phyloP scores from a whole-genome alignment of 257 asterid genomes.

The Scutellaria minor region DNA sequence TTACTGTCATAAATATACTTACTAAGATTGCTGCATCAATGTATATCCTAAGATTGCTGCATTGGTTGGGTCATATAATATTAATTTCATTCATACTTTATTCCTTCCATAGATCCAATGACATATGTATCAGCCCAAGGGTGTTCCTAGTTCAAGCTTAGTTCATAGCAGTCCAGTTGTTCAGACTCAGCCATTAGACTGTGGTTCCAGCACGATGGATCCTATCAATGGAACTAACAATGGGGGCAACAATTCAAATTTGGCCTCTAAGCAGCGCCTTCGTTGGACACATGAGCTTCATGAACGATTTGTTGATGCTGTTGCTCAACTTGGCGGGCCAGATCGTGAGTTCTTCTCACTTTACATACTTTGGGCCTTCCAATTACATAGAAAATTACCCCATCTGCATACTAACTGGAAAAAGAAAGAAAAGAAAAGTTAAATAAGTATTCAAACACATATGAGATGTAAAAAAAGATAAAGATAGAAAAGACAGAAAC shows the following conservation, averaged over 20 bases:
- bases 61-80: conserved; percentile 4
- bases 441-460: not conserved
- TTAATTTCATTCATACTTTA: conserved; percentile 7
- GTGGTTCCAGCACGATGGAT: conserved; percentile 59
- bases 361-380: conserved; percentile 12
- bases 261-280: conserved; percentile 92
- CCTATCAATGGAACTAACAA: conserved; percentile 57
- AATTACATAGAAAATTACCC: not conserved
- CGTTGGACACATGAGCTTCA: conserved; percentile 99
- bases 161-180: conserved; percentile 41
- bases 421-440: not conserved
- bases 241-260: conserved; percentile 58
- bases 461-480: conserved; percentile 10
- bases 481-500: not conserved
- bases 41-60: conserved; percentile 12
- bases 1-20: not conserved
- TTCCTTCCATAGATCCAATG: conserved; percentile 39
- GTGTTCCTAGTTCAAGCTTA: conserved; percentile 50
- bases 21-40: not conserved
- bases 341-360: conserved; percentile 68
- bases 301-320: conserved; percentile 92
- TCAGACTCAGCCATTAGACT: conserved; percentile 46
- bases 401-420: not conserved
- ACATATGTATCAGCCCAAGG: conserved; percentile 42
- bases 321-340: conserved; percentile 98